Base-by-base conservation (phyloP, 441 rosid genomes). In the Aleurites moluccanus region DNA sequence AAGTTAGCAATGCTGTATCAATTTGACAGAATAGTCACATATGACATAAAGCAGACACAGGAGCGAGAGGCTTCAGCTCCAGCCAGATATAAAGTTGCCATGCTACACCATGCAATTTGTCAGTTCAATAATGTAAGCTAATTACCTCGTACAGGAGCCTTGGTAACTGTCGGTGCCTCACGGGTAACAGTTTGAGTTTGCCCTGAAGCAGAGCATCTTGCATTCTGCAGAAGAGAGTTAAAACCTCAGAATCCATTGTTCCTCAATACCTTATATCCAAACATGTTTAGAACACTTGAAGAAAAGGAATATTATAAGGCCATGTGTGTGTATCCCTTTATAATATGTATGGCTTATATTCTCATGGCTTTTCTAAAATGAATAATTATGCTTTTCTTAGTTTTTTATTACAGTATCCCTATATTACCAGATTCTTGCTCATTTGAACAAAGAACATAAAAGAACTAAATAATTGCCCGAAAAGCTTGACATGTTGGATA, bases 161-260 rank as follows among this genome's bases (percentile, higher is more conserved):
- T 90, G 42, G 98, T 91, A 67, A 93, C 86, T 35, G 97, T 91
- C 13, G 92, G 96, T 14, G 97, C 91, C 76, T 93, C 88, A 1
- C 87, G 88, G 1, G 88, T 86, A 52, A 93, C 64, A 2, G 98
- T 91, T 75, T 91, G 96, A 30, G 94, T 88, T 82, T 93, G 96
- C 73, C 92, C 96, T 30, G 88, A 85, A 5, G 88, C 80, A 75
- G 88, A 83, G 80, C 92, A 88, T 78, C 82, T 83, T 4, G 91
- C 87, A 75, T 85, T 86, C 92, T 91, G 86, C 86, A 79, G 57
- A 40, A 59, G 27, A 65, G 4, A 18, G 72, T 27, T 9, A 6
- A 35, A 40, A 68, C n/a, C 8, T 68, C 23, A 28, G 38, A 52
- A 65, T 14, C n/a, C 70, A 4, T 15, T 44, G 42, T 27, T 74